These are phyloP conservation scores for Hypoxylon sp. DNA, from an alignment of 2,329 filamentous ascomycete genomes.

Conservation along the genomic window DNA sequence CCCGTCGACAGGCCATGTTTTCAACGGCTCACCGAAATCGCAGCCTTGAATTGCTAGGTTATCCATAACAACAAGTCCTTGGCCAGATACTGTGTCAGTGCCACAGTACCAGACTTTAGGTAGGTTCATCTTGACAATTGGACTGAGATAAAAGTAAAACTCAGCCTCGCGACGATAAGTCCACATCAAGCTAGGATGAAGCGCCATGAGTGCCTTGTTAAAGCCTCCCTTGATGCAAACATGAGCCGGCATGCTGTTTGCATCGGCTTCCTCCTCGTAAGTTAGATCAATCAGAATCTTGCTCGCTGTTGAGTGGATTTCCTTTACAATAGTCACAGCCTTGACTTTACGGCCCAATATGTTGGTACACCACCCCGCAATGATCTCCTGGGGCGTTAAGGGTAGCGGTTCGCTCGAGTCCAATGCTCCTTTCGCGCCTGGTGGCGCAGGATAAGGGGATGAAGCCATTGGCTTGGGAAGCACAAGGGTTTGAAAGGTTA, in stretches of 20 bases:
- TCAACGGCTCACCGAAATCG: constrained; percentile 23
- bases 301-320: constrained; percentile 34
- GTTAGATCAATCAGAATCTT: constrained; percentile 24
- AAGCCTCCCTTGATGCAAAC: constrained; percentile 30
- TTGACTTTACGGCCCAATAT: constrained; percentile 21
- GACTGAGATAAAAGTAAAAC: constrained; percentile 24
- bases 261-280: constrained; percentile 9
- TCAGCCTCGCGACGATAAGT: constrained; percentile 32
- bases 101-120: constrained; percentile 29
- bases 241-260: constrained; percentile 9
- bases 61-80: constrained; percentile 28
- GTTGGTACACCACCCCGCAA: constrained; percentile 24
- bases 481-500: neutral
- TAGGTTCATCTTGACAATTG: constrained; percentile 27
- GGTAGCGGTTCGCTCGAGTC: constrained; percentile 20
- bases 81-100: constrained; percentile 18
- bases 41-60: constrained; percentile 21
- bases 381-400: constrained; percentile 24
- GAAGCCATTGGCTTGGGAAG: constrained; percentile 12
- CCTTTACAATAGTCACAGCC: constrained; percentile 14
- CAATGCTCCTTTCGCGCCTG: constrained; percentile 11
- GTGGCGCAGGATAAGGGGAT: constrained; percentile 7
- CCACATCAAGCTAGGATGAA: constrained; percentile 19
- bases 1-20: constrained; percentile 30
- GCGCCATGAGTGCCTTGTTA: constrained; percentile 16